phyloP scores from a whole-genome alignment of 2,329 filamentous ascomycete genomes.

The Microcyclosporella mali region DNA sequence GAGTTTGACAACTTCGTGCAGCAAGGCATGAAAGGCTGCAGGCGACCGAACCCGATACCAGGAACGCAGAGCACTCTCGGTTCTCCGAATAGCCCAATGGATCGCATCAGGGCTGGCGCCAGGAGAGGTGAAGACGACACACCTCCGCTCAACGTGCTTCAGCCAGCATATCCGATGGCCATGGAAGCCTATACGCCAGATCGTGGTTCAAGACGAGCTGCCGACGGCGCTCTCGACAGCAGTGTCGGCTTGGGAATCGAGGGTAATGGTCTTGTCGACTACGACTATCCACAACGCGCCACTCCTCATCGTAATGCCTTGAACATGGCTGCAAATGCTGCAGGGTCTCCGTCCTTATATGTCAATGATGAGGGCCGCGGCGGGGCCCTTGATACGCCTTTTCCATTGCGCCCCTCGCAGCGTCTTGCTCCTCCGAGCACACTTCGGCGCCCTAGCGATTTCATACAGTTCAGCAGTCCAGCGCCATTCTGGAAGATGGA shows the following conservation, averaged over 20 bases:
- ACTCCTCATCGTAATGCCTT: conserved; percentile 30
- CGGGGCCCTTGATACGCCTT: conserved; percentile 33
- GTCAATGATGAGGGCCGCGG: conserved; percentile 32
- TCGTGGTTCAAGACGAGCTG: conserved; percentile 42
- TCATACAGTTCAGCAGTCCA: conserved; percentile 78
- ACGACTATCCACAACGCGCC: conserved; percentile 25
- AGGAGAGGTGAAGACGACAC: conserved; percentile 35
- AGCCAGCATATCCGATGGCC: conserved; percentile 41
- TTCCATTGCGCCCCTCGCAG: conserved; percentile 43
- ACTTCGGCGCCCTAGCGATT: conserved; percentile 72
- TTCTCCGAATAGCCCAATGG: conserved; percentile 51
- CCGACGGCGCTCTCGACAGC: conserved; percentile 17
- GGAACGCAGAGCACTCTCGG: conserved; percentile 32
- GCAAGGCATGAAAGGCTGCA: conserved; percentile 48
- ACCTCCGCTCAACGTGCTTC: conserved; percentile 38
- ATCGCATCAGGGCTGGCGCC: conserved; percentile 42
- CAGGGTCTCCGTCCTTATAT: conserved; percentile 33
- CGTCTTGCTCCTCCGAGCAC: conserved; percentile 73
- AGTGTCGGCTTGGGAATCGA: conserved; percentile 29
- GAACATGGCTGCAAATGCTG: conserved; percentile 32
- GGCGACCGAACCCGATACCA: conserved; percentile 32
- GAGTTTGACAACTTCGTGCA: conserved; percentile 81
- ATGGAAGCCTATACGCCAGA: conserved; percentile 51
- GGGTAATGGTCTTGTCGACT: conserved; percentile 22
- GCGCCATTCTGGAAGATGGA: conserved; percentile 87